Evolutionary conservation across 352 stramenopile species (phyloP).

Genomic region (Hyaloperonospora brassicae): DNA sequence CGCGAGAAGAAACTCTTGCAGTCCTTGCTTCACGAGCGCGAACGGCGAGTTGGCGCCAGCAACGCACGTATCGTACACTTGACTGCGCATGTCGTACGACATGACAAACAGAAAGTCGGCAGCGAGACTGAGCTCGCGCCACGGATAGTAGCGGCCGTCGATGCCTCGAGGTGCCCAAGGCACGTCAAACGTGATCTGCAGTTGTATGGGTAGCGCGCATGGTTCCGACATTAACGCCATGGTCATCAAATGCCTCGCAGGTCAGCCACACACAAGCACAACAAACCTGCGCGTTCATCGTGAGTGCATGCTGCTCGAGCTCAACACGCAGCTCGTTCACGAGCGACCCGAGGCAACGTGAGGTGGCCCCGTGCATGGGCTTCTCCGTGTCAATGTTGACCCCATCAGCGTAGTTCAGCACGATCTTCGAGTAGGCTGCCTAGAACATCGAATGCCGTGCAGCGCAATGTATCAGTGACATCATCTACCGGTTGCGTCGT

Average conservation of each 20-base stretch:
- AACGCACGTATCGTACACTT: conserved; percentile 87
- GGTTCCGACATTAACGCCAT: no score
- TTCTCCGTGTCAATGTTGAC: conserved; percentile 84
- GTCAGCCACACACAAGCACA: neutral
- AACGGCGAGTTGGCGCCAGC: conserved; percentile 78
- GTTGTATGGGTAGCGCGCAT: neutral
- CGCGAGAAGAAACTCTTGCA: conserved; percentile 68
- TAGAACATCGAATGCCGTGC: conserved; percentile 7
- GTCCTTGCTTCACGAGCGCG: conserved; percentile 57
- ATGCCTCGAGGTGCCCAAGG: conserved; percentile 68
- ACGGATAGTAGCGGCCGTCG: conserved; percentile 81
- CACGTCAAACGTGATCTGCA: conserved; percentile 77
- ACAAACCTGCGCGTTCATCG: conserved; percentile 51
- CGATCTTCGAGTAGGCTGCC: conserved; percentile 50
- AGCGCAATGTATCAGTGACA: neutral
- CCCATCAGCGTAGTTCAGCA: conserved; percentile 62
- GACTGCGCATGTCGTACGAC: conserved; percentile 89
- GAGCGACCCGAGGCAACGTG: conserved; percentile 44
- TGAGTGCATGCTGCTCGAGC: conserved; percentile 44
- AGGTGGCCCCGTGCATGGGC: conserved; percentile 34
- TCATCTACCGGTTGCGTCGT: neutral
- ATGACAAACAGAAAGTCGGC: conserved; percentile 89
- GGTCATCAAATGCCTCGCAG: conserved; percentile 2
- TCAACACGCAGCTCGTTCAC: conserved; percentile 57
- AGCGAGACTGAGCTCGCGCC: conserved; percentile 49